These are phyloP conservation scores for Trichophaea hybrida DNA, from an alignment of 2,329 filamentous ascomycete genomes.

Conservation along the genomic window DNA sequence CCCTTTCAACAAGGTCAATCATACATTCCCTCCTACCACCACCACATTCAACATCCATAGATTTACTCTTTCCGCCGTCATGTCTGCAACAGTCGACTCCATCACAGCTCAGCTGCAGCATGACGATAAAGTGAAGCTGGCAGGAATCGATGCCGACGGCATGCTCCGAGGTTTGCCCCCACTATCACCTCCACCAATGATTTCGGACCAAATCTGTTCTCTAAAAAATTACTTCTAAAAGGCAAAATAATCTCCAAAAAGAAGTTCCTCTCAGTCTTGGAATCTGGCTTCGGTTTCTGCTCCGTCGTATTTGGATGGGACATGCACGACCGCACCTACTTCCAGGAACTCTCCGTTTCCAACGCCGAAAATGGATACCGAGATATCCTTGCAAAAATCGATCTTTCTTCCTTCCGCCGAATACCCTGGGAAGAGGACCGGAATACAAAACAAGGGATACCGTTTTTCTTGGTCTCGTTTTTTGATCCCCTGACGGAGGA, in stretches of 20 bases:
- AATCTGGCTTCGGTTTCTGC: slow-evolving; percentile 79
- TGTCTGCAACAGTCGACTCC: not conserved
- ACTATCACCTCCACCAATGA: not conserved
- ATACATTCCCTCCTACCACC: not conserved
- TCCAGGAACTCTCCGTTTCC: slow-evolving; percentile 69
- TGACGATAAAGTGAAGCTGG: slow-evolving; percentile 72
- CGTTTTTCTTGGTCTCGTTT: slow-evolving; percentile 42
- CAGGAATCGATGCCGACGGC: slow-evolving; percentile 75
- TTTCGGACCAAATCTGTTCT: not conserved
- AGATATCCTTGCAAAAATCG: slow-evolving; percentile 69
- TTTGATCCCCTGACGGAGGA: slow-evolving; percentile 60
- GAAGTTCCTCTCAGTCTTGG: slow-evolving; percentile 76
- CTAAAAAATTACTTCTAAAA: not conserved
- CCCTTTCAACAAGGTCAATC: not conserved
- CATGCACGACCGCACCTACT: slow-evolving; percentile 88
- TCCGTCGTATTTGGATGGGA: slow-evolving; percentile 93
- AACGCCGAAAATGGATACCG: slow-evolving; percentile 84
- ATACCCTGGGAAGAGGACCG: slow-evolving; percentile 72
- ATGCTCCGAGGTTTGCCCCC: slow-evolving; percentile 47
- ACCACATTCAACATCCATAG: not conserved
- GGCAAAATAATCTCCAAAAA: slow-evolving; percentile 81
- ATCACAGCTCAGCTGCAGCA: slow-evolving; percentile 27
- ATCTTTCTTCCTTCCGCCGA: slow-evolving; percentile 60
- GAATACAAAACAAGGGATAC: slow-evolving; percentile 48
- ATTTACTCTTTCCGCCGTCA: not conserved